These are phyloP conservation scores for Ophiostoma australiae DNA, from an alignment of 2,329 filamentous ascomycete genomes.

Conservation along the genomic window DNA sequence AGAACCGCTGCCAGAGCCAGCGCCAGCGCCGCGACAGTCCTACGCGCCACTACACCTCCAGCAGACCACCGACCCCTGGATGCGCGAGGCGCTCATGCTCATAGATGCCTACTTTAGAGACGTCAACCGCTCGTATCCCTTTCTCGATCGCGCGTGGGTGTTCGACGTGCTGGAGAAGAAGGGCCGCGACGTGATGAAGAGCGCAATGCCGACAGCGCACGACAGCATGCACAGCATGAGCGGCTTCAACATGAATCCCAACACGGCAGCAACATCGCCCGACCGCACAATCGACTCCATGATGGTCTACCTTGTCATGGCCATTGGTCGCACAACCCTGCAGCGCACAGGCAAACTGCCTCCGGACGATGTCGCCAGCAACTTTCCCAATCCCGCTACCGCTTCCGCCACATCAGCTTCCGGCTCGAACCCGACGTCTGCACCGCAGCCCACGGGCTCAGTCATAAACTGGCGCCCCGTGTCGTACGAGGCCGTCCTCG, in stretches of 20 bases:
- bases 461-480: constrained; percentile 30
- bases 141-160: constrained; percentile 39
- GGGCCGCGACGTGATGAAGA: constrained; percentile 18
- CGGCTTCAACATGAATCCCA: constrained; percentile 18
- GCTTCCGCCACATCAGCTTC: neutral
- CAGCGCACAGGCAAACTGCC: constrained; percentile 41
- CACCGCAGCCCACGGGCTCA: neutral
- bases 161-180: constrained; percentile 35
- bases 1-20: neutral
- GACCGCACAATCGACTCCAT: constrained; percentile 32
- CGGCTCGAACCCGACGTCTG: neutral
- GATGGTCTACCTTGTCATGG: constrained; percentile 42
- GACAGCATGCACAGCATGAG: neutral
- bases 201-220: neutral
- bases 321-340: constrained; percentile 43
- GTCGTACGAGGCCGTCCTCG: constrained; percentile 39
- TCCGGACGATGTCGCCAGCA: constrained; percentile 30
- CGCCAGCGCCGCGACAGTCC: neutral
- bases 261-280: constrained; percentile 10
- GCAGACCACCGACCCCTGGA: constrained; percentile 23
- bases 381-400: constrained; percentile 29
- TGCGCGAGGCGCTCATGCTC: constrained; percentile 30
- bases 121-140: constrained; percentile 44
- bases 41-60: constrained; percentile 29
- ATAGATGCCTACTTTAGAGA: constrained; percentile 46